Evolutionary conservation across 2,329 filamentous ascomycete species (phyloP), one percentile per base, ranked within the genome.

Genomic region (Verticillium longisporum): DNA sequence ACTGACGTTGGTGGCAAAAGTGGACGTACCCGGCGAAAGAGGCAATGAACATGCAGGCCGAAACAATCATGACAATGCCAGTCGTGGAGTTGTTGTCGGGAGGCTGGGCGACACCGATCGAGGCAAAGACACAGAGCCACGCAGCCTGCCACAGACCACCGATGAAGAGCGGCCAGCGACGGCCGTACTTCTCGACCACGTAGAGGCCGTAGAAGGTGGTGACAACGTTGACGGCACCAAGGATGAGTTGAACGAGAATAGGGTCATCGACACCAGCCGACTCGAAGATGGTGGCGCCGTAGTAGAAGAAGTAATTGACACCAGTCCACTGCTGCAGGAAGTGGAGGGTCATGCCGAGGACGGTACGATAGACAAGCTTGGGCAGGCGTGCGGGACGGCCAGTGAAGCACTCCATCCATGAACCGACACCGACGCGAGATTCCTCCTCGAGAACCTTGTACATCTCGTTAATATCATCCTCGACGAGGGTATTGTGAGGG

Each of bases 11-110:
- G 14, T 50, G 15, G 0, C 32, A n/a, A 60, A 1, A 11, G 36
- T 13, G 11, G 1, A 56, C 67, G 76, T 65, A 68, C 65, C 68
- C 72, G 33, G 88, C 88, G 66, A 90, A 92, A 1, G 84, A 87
- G 57, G 85, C 83, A 61, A 92, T 91, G 74, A 91, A 92, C 77
- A 91, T 83, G 73, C 86, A 90, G 2, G 88, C 86, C 60, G 88
- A 84, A 10, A 89, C 84, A 66, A 92, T 90, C 82, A 91, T 87
- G 63, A 87, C 81, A 6, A 85, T 83, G 11, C 88, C 88, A 13
- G 84, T 79, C 0, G 75, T 72, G 10, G 73, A 71, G 66, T 76
- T 81, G 38, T 71, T 69, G 5, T 73, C 72, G 0, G 79, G 81
- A 55, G 78, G 67, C 53, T 74, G 66, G 9, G 72, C 73, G 36